Base-by-base conservation (phyloP, 176 grass and related monocot genomes). In the Tillandsia leiboldiana region DNA sequence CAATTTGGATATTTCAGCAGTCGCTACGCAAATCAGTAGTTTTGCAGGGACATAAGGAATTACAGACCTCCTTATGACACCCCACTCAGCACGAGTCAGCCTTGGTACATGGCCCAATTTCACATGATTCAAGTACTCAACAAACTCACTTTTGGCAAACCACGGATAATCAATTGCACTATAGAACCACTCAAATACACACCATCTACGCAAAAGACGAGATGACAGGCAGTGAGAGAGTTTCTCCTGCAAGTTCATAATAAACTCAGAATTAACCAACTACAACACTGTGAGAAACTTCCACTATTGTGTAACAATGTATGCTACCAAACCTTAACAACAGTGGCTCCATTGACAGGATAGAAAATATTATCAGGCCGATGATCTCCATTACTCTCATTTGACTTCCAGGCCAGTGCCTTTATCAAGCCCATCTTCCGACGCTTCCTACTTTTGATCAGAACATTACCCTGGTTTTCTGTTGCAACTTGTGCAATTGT, bases 151-250 rank as follows among this genome's bases (percentile, higher is more conserved):
- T 72, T 90, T 88, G 10, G 87, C 79, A 87, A 99, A 99, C 89
- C 89, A 99, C 28, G 94, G 89, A 81, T 90, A 99, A 78, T 99
- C 89, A 61, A 99, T 90, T 78, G 94, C 87, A 83, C 94, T 99
- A n/a, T 93, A 99, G 75, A 99, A 99, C 89, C 94, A 99, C 73
- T 99, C 94, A 81, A 87, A 99, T 67, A 80, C 80, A 83, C 82
- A 99, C 89, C 94, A 99, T 78, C 89, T 85, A 51, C 89, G 89
- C 42, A 93, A 82, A 48, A 93, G 76, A 79, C 82, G 82, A 79
- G 86, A 92, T 72, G 94, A 93, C 70, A 99, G 81, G 56, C 89
- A 88, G 70, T 90, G 79, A 58, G 86, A 86, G 70, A 93, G 78
- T 75, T 89, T 87, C 5, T 87, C 89, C 88, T 96, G 80, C 50